These are phyloP conservation scores for Glarea lozoyensis DNA, from an alignment of 495 filamentous ascomycete species.

Conservation along the genomic window DNA sequence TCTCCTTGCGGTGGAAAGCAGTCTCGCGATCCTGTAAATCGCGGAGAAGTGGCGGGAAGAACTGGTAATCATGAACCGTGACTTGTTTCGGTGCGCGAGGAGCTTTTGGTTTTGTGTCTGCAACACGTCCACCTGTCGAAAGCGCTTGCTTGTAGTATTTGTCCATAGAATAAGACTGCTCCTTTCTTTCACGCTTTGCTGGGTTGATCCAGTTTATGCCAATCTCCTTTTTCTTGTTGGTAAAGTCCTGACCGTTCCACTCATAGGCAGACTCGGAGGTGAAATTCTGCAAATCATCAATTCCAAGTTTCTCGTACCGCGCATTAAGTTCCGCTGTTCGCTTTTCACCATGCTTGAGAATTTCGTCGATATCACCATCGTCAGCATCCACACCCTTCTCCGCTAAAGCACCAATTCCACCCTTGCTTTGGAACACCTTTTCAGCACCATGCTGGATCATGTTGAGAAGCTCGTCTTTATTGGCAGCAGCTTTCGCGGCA, in stretches of 20 bases:
- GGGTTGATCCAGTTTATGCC: constrained; percentile 98
- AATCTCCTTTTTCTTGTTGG: constrained; percentile 86
- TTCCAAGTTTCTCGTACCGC: constrained; percentile 93
- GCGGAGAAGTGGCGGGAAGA: constrained; percentile 73
- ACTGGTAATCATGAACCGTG: constrained; percentile 90
- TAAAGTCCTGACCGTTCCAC: constrained; percentile 97
- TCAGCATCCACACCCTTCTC: constrained; percentile 54
- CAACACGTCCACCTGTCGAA: constrained; percentile 72
- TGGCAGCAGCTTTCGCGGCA: constrained; percentile 73
- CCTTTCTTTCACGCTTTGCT: constrained; percentile 95
- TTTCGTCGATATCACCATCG: constrained; percentile 84
- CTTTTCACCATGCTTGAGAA: constrained; percentile 79
- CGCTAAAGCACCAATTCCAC: constrained; percentile 45
- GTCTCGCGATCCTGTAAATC: constrained; percentile 96
- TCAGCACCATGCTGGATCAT: constrained; percentile 99
- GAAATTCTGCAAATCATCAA: constrained; percentile 97
- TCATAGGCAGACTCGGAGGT: constrained; percentile 96
- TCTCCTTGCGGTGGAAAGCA: constrained; percentile 90
- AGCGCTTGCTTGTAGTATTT: constrained; percentile 96
- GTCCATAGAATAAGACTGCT: constrained; percentile 96
- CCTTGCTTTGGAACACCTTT: constrained; percentile 70
- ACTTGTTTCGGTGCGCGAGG: constrained; percentile 92
- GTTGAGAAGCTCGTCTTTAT: constrained; percentile 88
- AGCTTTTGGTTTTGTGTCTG: constrained; percentile 89
- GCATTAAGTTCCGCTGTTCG: constrained; percentile 83